Base-by-base conservation (phyloP, 768 basidiomycete genomes). In the Lactarius tabidus region DNA sequence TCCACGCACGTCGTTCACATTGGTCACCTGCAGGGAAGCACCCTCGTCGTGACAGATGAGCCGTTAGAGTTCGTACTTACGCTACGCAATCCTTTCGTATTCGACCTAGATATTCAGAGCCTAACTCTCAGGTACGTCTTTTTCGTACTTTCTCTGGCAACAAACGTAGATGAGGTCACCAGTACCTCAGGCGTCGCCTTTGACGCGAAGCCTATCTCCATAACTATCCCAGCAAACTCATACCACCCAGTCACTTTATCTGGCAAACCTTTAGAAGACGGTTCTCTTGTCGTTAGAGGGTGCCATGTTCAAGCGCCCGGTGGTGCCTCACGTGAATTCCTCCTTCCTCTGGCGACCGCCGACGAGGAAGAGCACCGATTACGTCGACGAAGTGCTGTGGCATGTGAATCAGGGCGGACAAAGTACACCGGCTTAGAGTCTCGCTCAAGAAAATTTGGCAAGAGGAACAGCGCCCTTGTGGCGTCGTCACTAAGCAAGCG, bases 51-150 rank as follows among this genome's bases (percentile, higher is more conserved):
- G 1, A 91, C 91, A 73, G 88, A 88, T 69, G 97, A 98, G 74
- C 75, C 77, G 4, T 77, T 94, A 35, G 95, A 98, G 70, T 83
- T 98, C 69, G 81, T 87, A 9, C 79, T 98, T 53, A 88, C 89
- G 26, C 76, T 99, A n/a, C 85, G 86, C 63, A 99, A 99, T 74
- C 93, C 94, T 1, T 96, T 89, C 74, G 84, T 92, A 4, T 96
- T 98, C 74, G 93, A 95, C 66, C 80, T 99, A 15, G 94, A 98
- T 67, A 76, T 98, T 20, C 87, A 92, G 64, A 87, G 85, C 69
- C 74, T 98, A 41, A 84, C 85, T 6, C 77, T 98, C 18, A 93
- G 94, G 95, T 94, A 67, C 67, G 76, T 59, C 26, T 60, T 59
- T 23, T n/a, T 10, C 41, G 33, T 41, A 51, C 26, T 48, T 8